Base-by-base conservation (phyloP, 2,329 filamentous ascomycete species). In the Sphaerostilbella broomeana region DNA sequence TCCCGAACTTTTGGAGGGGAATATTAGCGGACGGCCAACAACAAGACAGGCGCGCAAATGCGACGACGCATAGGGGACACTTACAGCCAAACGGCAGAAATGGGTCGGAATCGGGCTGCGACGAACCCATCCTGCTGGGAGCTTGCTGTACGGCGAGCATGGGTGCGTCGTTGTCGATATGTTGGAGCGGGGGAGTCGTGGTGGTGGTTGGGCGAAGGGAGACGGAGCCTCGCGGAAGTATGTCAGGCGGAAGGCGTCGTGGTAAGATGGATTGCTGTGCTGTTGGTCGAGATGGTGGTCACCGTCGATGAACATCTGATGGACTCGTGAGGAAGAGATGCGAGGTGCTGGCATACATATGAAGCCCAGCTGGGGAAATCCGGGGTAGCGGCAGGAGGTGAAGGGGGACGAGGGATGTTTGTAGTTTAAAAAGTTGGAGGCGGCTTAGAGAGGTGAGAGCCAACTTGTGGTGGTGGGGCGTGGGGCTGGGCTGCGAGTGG, bases 31-130 rank as follows among this genome's bases (percentile, higher is more conserved):
- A n/a, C n/a, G n/a, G n/a, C n/a, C n/a, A n/a, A n/a, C n/a, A n/a
- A n/a, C n/a, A n/a, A n/a, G n/a, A n/a, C n/a, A n/a, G n/a, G n/a
- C n/a, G n/a, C 27, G 16, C 27, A n/a, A n/a, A 17, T 12, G 9
- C 27, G n/a, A n/a, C 12, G 42, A 27, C 50, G 42, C 20, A 47
- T 40, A 29, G 22, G 34, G 18, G 31, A 29, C 13, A 73, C 79
- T 51, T 70, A 84, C 80, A 84, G 54, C 80, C 81, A 70, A 84
- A 84, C 25, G 77, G 75, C 55, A 75, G 64, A 48, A 73, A 68
- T 41, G 69, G 63, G 52, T 76, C 68, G 52, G 71, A 55, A 43
- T 59, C 56, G 58, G 70, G 68, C 63, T 71, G 72, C 63, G 66
- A 69, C 63, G 73, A 73, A 70, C 66, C 72, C 75, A 79, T 79